Conservation (phyloP, 2,329 filamentous ascomycete genomes). For the Coniella vitis region DNA sequence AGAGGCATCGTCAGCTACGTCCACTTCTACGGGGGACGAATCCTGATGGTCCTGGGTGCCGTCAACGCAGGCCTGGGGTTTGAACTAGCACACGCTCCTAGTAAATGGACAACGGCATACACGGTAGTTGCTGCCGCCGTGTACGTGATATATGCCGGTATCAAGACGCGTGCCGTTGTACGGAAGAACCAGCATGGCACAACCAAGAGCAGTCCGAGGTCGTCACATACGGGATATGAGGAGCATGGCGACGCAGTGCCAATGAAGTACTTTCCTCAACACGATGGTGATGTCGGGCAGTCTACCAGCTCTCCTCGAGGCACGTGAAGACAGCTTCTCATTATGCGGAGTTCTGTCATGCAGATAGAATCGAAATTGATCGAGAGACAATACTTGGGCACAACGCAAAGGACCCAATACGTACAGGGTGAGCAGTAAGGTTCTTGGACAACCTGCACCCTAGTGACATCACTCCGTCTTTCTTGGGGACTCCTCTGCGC, state of each 20-base stretch:
- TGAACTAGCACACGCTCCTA: conserved; percentile 35
- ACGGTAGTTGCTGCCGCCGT: conserved; percentile 46
- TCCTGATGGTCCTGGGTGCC: conserved; percentile 50
- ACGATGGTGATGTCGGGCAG: neutral
- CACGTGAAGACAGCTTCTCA: no score
- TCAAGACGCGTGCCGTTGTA: conserved; percentile 21
- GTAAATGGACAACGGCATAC: conserved; percentile 45
- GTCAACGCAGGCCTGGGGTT: conserved; percentile 60
- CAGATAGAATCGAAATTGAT: no score
- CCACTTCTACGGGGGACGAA: conserved; percentile 58
- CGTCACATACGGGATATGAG: conserved; percentile 3
- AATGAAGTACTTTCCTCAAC: neutral
- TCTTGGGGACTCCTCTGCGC: no score
- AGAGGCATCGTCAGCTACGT: conserved; percentile 47
- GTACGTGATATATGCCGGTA: conserved; percentile 35
- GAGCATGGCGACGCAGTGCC: conserved; percentile 9
- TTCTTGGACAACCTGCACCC: no score
- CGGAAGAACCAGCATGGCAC: neutral
- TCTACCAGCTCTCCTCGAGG: neutral
- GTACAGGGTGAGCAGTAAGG: no score
- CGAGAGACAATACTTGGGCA: no score
- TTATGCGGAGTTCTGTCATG: no score
- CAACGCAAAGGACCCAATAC: no score
- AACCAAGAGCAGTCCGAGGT: neutral
- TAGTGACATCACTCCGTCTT: no score